These are phyloP conservation scores for Alternaria solani DNA, from an alignment of 2,329 filamentous ascomycete genomes.

Conservation along the genomic window DNA sequence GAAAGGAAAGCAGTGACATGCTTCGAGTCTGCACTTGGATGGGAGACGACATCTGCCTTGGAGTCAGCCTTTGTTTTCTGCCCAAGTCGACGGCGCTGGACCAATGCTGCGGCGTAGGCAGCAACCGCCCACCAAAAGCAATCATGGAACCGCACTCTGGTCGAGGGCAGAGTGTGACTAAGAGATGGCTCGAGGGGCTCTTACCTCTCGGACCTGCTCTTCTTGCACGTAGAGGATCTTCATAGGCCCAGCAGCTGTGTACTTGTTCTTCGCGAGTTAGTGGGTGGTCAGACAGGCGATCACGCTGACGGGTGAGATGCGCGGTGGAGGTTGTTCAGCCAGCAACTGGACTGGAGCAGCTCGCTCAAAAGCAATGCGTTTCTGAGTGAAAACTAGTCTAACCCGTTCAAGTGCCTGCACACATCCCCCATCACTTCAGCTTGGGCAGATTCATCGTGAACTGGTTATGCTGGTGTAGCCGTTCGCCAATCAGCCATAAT, in stretches of 20 bases:
- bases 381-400: neutral
- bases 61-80: conserved; percentile 3
- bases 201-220: neutral
- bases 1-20: conserved; percentile 13
- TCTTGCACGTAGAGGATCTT: neutral
- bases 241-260: neutral
- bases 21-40: conserved; percentile 1
- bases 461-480: conserved; percentile 1
- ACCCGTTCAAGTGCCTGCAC: neutral
- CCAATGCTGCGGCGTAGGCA: neutral
- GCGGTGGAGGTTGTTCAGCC: neutral
- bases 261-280: neutral
- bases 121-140: conserved; percentile 6
- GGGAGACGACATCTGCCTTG: conserved; percentile 2
- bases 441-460: conserved; percentile 7
- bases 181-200: neutral
- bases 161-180: conserved; percentile 6
- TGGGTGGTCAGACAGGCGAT: neutral
- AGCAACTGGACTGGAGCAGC: neutral
- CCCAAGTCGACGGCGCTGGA: neutral
- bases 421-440: conserved; percentile 8
- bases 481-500: conserved; percentile 15
- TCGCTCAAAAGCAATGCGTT: conserved; percentile 1
- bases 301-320: neutral
- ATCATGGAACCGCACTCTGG: conserved; percentile 24